A percentile compares a stretch with the other conserved stretches of the same genome.
phyloP scores from a whole-genome alignment of 2,329 filamentous ascomycete genomes.

The Diaporthe helianthi region DNA sequence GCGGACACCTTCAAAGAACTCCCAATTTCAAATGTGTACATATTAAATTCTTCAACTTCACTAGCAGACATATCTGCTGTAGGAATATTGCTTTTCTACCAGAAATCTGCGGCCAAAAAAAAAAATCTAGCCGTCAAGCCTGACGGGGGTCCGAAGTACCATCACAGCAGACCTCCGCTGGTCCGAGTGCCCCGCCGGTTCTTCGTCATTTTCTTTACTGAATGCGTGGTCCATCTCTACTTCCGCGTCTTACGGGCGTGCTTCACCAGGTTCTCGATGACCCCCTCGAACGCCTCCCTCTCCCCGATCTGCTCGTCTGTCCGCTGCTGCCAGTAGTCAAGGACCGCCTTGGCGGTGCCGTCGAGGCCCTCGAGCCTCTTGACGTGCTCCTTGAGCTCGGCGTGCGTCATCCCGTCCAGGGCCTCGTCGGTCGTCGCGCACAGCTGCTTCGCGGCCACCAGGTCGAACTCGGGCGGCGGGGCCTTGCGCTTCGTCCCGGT shows the following conservation, averaged over 20 bases:
- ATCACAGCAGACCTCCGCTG: constrained; percentile 1
- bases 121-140: not conserved
- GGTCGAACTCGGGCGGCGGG: constrained; percentile 77
- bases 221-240: constrained; percentile 46
- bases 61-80: not conserved
- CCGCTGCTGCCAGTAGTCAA: constrained; percentile 88
- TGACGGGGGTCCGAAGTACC: not conserved
- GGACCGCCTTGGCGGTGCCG: constrained; percentile 73
- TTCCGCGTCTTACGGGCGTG: constrained; percentile 87
- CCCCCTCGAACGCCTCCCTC: constrained; percentile 91
- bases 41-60: constrained; percentile 9
- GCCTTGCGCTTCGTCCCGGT: constrained; percentile 56
- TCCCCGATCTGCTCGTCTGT: constrained; percentile 89
- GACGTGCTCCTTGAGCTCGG: constrained; percentile 77
- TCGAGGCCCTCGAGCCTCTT: constrained; percentile 72
- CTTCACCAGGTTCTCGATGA: constrained; percentile 95
- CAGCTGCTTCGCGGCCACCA: constrained; percentile 77
- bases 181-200: not conserved
- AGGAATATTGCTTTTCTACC: not conserved
- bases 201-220: not conserved
- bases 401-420: constrained; percentile 77
- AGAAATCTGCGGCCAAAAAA: not conserved
- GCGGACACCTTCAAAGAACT: no score
- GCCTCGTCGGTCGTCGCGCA: constrained; percentile 88
- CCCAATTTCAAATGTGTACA: not conserved